Evolutionary conservation across 257 asterid species (phyloP), one percentile per base, ranked within the genome.

Genomic region (Oldenlandia corymbosa): DNA sequence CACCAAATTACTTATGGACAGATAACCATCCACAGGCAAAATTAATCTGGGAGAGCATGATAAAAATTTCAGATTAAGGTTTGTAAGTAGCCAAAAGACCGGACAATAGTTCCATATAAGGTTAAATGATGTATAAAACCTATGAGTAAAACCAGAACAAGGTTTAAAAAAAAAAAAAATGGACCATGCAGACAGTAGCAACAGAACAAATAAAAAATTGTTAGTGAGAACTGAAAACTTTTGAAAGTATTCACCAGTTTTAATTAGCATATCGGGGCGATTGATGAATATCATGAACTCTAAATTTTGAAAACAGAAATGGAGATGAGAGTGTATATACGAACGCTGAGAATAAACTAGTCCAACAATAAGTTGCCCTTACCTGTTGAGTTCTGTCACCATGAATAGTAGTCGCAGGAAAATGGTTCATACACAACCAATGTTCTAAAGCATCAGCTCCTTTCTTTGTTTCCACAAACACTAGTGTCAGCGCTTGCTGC

Each of bases 361-460:
- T 21, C 31, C 27, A 46, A n/a, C 10, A n/a, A 28, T 43, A n/a
- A 26, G 14, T 41, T 12, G 50, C 27, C 59, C 2, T 63, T 59
- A 86, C 96, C 88, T 88, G 96, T 61, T 89, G 96, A 6, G 95
- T 79, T 69, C 96, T 78, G 75, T 89, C 96, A 60, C 96, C 96
- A 32, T 89, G 96, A 75, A 89, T 89, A 39, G 95, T 77, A 65
- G 96, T 89, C 58, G 96, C 96, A 66, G 91, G 93, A 73, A 89
- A 89, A 30, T 90, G 85, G 70, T 81, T 86, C 46, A 34, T 41
- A 54, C 66, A 79, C 52, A 89, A 69, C 93, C 90, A 89, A 65
- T 86, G 70, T 65, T 86, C 95, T 83, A 89, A 81, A 14, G 96
- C 76, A 67, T 89, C 96, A 52, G 96, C 95, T 69, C 95, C 94